A percentile compares a stretch with the other conserved stretches of the same genome.
These are phyloP conservation scores for Knoxdaviesia proteae DNA, from an alignment of 2,329 filamentous ascomycete genomes.

Conservation along the genomic window DNA sequence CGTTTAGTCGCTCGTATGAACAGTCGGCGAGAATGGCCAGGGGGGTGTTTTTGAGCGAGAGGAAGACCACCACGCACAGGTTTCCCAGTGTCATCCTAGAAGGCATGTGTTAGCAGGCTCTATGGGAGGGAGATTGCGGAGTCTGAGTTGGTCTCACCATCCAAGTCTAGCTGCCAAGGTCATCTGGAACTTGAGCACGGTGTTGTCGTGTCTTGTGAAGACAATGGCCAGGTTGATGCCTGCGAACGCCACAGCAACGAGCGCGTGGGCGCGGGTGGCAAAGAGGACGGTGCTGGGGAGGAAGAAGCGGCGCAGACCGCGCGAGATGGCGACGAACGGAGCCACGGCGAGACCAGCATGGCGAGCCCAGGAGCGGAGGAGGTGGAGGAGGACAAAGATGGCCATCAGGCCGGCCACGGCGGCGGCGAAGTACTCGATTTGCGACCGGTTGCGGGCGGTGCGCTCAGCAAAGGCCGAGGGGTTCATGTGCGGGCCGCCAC, in stretches of 20 bases:
- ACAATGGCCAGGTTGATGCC: constrained; percentile 13
- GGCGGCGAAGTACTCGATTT: constrained; percentile 5
- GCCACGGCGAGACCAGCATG: constrained; percentile 36
- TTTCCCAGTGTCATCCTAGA: constrained; percentile 22
- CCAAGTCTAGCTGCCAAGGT: constrained; percentile 18
- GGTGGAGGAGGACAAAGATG: constrained; percentile 4
- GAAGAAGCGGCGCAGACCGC: constrained; percentile 1
- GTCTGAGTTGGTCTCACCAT: constrained; percentile 11
- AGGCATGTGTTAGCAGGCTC: neutral
- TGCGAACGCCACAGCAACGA: constrained; percentile 11
- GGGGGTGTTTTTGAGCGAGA: constrained; percentile 37
- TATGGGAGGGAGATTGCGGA: constrained; percentile 2
- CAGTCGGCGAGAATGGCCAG: constrained; percentile 28
- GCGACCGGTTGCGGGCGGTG: constrained; percentile 4
- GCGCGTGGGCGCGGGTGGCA: constrained; percentile 10
- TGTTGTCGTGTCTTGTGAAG: constrained; percentile 14
- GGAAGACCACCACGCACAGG: constrained; percentile 27
- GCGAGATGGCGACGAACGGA: constrained; percentile 16
- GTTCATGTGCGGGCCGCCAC: neutral
- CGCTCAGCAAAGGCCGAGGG: constrained; percentile 4
- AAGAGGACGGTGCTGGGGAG: neutral
- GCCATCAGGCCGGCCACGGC: constrained; percentile 3
- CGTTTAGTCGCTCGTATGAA: constrained; percentile 38
- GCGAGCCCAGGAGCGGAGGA: constrained; percentile 11
- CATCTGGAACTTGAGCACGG: constrained; percentile 10